Evolutionary conservation across 805 yeast species (phyloP).

Genomic region (Metschnikowia reukaufii): DNA sequence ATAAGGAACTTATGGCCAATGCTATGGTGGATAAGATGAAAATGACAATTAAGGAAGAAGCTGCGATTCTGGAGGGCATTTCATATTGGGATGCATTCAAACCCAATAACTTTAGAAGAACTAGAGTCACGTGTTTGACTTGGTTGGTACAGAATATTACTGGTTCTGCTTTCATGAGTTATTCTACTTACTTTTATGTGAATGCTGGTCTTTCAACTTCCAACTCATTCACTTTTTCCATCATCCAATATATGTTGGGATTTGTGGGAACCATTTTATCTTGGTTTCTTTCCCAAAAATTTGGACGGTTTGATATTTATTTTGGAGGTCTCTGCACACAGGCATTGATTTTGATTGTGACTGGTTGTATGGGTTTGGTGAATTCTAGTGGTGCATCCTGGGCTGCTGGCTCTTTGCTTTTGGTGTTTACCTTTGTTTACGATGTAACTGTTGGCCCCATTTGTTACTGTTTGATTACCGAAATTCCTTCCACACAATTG

Average conservation of each 20-base stretch:
- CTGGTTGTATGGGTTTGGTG: conserved; percentile 43
- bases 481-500: conserved; percentile 35
- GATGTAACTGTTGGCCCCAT: conserved; percentile 31
- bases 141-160: conserved; percentile 49
- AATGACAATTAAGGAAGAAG: conserved; percentile 44
- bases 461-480: conserved; percentile 41
- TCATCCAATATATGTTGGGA: conserved; percentile 47
- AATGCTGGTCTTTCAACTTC: conserved; percentile 49
- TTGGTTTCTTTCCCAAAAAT: conserved; percentile 42
- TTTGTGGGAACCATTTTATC: conserved; percentile 44
- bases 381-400: conserved; percentile 30
- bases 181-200: conserved; percentile 50
- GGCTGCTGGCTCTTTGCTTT: conserved; percentile 49
- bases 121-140: conserved; percentile 46
- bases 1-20: conserved; percentile 33
- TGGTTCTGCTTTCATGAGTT: conserved; percentile 49
- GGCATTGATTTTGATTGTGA: conserved; percentile 36
- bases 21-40: conserved; percentile 47
- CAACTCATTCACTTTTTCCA: conserved; percentile 47
- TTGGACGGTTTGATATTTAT: conserved; percentile 43
- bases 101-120: conserved; percentile 48
- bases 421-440: conserved; percentile 41
- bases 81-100: conserved; percentile 47
- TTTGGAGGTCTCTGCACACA: conserved; percentile 39
- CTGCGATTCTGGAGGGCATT: conserved; percentile 22